Conservation (phyloP, 2,329 filamentous ascomycete genomes). For the Phyllosticta paracitricarpa region DNA sequence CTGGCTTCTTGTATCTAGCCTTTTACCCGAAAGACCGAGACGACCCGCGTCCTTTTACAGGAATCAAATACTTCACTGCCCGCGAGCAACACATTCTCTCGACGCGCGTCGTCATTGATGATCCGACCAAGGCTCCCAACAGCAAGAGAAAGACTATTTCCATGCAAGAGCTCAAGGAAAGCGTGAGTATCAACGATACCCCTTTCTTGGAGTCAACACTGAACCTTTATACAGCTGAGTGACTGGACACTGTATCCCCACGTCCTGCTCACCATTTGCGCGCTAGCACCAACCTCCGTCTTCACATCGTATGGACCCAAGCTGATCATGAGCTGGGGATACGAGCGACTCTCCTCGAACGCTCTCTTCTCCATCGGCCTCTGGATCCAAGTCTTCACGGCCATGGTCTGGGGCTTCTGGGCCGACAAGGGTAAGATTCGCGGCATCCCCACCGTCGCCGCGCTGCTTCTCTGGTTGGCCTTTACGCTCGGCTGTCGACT, state of each 20-base stretch:
- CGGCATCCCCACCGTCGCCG: conserved; percentile 4
- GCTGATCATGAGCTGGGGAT: conserved; percentile 20
- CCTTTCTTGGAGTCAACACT: background rate
- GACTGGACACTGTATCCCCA: conserved; percentile 25
- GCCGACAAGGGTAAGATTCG: conserved; percentile 8
- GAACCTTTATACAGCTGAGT: background rate
- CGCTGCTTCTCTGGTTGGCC: conserved; percentile 9
- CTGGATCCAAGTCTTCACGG: conserved; percentile 18
- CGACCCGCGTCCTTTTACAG: conserved; percentile 17
- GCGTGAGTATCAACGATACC: conserved; percentile 2
- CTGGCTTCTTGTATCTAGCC: conserved; percentile 24
- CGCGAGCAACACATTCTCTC: conserved; percentile 22
- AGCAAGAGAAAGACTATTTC: conserved; percentile 22
- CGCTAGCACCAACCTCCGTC: conserved; percentile 22
- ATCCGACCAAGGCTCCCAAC: conserved; percentile 18
- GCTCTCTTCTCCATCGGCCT: conserved; percentile 23
- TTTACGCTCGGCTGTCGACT: conserved; percentile 8
- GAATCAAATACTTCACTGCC: conserved; percentile 18
- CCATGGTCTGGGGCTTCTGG: conserved; percentile 11
- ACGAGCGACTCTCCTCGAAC: conserved; percentile 20
- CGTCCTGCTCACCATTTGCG: conserved; percentile 23
- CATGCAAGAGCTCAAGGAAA: conserved; percentile 21
- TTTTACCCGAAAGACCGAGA: conserved; percentile 20
- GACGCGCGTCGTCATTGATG: conserved; percentile 19
- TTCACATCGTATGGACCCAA: conserved; percentile 24